Conservation (phyloP, 2,329 filamentous ascomycete species). For the Venturia pyrina region DNA sequence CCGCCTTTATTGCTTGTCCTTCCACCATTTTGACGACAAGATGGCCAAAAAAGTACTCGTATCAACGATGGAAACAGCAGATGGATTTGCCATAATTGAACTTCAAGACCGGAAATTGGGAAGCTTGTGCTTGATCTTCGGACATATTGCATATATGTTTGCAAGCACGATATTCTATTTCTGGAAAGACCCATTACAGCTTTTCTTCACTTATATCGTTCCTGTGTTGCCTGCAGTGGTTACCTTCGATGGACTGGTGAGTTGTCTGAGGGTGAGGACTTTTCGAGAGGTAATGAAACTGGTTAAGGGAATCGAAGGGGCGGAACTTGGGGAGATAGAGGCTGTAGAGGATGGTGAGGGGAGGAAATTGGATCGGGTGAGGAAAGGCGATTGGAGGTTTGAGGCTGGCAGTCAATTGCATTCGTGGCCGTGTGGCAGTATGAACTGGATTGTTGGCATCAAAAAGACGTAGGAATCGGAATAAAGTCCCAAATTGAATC, state of each 20-base stretch:
- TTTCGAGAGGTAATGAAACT: conserved; percentile 53
- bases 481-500: no score
- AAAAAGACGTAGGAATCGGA: neutral
- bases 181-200: conserved; percentile 41
- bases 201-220: conserved; percentile 57
- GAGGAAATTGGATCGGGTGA: conserved; percentile 17
- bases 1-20: conserved; percentile 62
- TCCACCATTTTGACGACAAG: conserved; percentile 65
- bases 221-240: conserved; percentile 59
- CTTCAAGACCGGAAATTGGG: conserved; percentile 50
- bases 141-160: conserved; percentile 36
- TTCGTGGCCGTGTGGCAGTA: conserved; percentile 38
- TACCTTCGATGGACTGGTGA: conserved; percentile 59
- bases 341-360: conserved; percentile 14
- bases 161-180: conserved; percentile 45
- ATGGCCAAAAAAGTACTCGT: conserved; percentile 51
- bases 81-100: conserved; percentile 64
- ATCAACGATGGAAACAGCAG: conserved; percentile 53
- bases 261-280: conserved; percentile 56
- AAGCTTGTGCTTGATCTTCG: conserved; percentile 23
- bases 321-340: conserved; percentile 35
- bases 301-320: conserved; percentile 30
- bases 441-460: conserved; percentile 35
- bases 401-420: conserved; percentile 31
- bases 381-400: conserved; percentile 32